These are phyloP conservation scores for Geranium incanum DNA, from an alignment of 441 rosid species.

Conservation along the genomic window DNA sequence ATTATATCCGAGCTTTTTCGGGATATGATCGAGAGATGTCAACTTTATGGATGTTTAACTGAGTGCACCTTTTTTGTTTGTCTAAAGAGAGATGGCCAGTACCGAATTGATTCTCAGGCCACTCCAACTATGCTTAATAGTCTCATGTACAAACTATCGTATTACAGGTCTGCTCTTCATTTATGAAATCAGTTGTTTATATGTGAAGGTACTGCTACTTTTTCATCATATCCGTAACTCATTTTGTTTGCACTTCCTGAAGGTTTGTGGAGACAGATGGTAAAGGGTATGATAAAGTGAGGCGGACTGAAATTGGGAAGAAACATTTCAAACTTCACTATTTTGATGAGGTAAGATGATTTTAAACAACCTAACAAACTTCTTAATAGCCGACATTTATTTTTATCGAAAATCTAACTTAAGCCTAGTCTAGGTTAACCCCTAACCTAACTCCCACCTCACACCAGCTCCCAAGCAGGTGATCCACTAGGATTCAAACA, in stretches of 20 bases:
- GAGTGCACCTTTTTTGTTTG: slow-evolving; percentile 14
- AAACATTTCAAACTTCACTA: slow-evolving; percentile 84
- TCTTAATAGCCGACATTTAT: neutral
- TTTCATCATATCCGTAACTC: slow-evolving; percentile 10
- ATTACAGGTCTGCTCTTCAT: slow-evolving; percentile 62
- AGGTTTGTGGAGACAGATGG: slow-evolving; percentile 98
- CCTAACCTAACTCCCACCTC: no score
- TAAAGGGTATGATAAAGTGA: slow-evolving; percentile 78
- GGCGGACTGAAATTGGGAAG: slow-evolving; percentile 93
- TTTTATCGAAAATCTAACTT: no score
- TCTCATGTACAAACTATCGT: slow-evolving; percentile 94
- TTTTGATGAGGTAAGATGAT: slow-evolving; percentile 77
- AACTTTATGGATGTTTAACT: slow-evolving; percentile 7
- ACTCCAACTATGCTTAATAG: slow-evolving; percentile 91
- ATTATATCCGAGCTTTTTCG: neutral
- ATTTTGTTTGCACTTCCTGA: slow-evolving; percentile 19
- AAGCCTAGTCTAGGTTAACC: no score
- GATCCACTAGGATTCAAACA: no score
- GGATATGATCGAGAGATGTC: neutral
- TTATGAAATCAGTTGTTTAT: slow-evolving; percentile 8
- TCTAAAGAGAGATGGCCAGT: slow-evolving; percentile 85
- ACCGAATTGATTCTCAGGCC: slow-evolving; percentile 87
- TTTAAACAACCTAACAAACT: slow-evolving; percentile 1
- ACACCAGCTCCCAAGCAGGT: no score
- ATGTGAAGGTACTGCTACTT: slow-evolving; percentile 11